Evolutionary conservation across 2,329 filamentous ascomycete genomes (phyloP), one percentile per base, ranked within the genome.

Genomic region (Verticillium zaregamsianum): DNA sequence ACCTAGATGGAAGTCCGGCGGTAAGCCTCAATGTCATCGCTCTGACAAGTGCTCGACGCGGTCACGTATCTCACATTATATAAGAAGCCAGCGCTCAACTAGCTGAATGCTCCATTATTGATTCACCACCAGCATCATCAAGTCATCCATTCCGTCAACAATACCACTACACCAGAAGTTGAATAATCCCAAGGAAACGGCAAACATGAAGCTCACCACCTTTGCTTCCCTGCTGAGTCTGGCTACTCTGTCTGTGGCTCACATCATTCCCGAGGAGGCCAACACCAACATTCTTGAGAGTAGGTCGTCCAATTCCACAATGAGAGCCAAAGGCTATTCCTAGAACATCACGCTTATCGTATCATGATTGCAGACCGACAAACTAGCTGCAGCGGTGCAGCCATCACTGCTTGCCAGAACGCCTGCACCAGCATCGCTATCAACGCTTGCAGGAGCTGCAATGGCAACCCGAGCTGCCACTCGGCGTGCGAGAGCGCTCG

Each of bases 321-420:
- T 57, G 3, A 35, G 32, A 25, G 9, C 32, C n/a, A 11, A 56
- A 31, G 28, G n/a, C 23, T 8, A 28, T 5, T 5, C 28, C 28
- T 28, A 20, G 20, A 17, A 11, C 8, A 9, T 37, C 20, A 17
- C 28, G 8, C 33, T 37, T 40, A 37, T 28, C 12, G n/a, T 9
- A 6, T 15, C 8, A 37, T 5, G 6, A 14, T 23, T 33, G 12
- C 15, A 58, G 57, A 58, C 25, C 31, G 57, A 28, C 45, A 40
- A 28, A n/a, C 20, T 15, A 31, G 39, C 35, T 58, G 45, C 57
- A 58, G 45, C 25, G 57, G 45, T 49, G 45, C 45, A 3, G 45
- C 57, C 57, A 31, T 58, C 15, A 49, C 37, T 3, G 57, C 57
- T n/a, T 58, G 57, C 57, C 57, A 58, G 39, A 49, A n/a, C 7